Evolutionary conservation across 2,329 filamentous ascomycete genomes (phyloP).

Genomic region (Penicillium sp.): DNA sequence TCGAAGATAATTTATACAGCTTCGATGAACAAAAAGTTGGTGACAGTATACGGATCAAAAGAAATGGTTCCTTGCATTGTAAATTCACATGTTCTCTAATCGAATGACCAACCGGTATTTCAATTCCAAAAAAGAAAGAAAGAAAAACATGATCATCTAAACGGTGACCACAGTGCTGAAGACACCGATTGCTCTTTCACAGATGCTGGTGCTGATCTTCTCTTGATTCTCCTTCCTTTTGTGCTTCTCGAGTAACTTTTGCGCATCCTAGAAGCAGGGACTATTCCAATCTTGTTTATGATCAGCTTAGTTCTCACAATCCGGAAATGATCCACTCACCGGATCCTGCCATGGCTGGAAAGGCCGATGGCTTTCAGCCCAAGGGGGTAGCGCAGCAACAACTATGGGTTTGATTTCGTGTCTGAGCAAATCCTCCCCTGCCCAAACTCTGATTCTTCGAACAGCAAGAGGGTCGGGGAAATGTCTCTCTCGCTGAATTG

Average conservation of each 20-base stretch:
- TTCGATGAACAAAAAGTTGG: no score
- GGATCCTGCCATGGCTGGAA: conserved; percentile 2
- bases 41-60: no score
- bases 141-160: neutral
- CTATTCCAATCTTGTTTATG: neutral
- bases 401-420: neutral
- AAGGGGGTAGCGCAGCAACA: neutral
- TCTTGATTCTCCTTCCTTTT: neutral
- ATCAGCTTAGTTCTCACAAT: neutral
- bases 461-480: conserved; percentile 6
- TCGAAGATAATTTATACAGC: no score
- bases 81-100: neutral
- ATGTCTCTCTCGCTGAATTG: neutral
- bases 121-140: neutral
- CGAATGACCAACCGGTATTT: neutral
- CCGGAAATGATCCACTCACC: neutral
- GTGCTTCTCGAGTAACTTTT: neutral
- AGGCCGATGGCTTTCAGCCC: conserved; percentile 5
- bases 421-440: conserved; percentile 5
- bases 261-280: neutral
- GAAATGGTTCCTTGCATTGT: neutral
- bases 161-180: neutral
- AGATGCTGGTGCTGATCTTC: neutral
- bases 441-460: conserved; percentile 2
- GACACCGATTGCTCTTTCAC: neutral